A percentile compares a stretch with the other conserved stretches of the same genome.
phyloP scores from a whole-genome alignment of 2,329 filamentous ascomycete genomes.

The Exophiala lecanii-corni region DNA sequence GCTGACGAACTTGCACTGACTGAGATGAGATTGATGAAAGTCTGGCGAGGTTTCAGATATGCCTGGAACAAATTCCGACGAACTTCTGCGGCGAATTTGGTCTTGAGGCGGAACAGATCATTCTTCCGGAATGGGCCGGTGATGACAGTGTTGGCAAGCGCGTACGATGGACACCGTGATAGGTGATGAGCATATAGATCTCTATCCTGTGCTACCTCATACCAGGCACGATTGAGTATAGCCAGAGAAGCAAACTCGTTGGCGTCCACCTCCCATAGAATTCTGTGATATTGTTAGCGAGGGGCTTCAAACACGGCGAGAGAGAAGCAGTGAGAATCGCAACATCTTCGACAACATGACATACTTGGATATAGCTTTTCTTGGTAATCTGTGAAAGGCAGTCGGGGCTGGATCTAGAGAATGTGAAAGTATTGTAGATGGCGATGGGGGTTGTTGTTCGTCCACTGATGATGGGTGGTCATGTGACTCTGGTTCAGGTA shows the following conservation, averaged over 20 bases:
- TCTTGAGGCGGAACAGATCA: constrained; percentile 57
- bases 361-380: constrained; percentile 24
- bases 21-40: constrained; percentile 73
- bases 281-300: constrained; percentile 32
- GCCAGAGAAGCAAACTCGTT: constrained; percentile 45
- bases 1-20: constrained; percentile 80
- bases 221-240: constrained; percentile 43
- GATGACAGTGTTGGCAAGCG: constrained; percentile 34
- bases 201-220: constrained; percentile 38
- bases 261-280: constrained; percentile 44
- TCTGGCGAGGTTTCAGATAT: constrained; percentile 65
- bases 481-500: constrained; percentile 7
- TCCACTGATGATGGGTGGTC: constrained; percentile 1
- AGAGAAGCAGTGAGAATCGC: no score
- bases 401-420: constrained; percentile 3
- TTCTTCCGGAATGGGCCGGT: constrained; percentile 36
- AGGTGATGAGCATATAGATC: constrained; percentile 45
- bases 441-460: constrained; percentile 4
- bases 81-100: constrained; percentile 63
- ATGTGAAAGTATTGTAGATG: constrained; percentile 4
- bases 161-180: constrained; percentile 40
- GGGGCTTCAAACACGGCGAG: background rate
- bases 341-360: background rate
- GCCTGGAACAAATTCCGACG: constrained; percentile 74
- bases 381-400: constrained; percentile 22